These are phyloP conservation scores for Suhomyces taliae DNA, from an alignment of 1,139 yeast genomes.

Conservation along the genomic window DNA sequence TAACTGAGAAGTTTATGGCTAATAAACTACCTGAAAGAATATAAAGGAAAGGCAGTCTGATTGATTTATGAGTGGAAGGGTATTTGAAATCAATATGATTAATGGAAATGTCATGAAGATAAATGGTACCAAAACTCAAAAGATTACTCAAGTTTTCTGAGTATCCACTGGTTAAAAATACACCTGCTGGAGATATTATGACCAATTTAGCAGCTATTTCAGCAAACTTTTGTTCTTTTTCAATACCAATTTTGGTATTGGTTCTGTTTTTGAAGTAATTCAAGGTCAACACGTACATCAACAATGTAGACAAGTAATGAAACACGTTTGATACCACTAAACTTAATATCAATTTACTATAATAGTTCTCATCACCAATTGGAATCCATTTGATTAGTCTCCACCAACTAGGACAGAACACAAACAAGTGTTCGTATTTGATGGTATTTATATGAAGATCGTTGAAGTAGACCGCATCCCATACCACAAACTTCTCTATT, in stretches of 20 bases:
- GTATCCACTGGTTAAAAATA: constrained; percentile 73
- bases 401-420: constrained; percentile 83
- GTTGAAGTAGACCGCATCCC: constrained; percentile 86
- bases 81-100: constrained; percentile 16
- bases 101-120: constrained; percentile 44
- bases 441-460: constrained; percentile 53
- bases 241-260: constrained; percentile 5
- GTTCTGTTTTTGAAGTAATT: constrained; percentile 10
- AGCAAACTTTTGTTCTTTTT: constrained; percentile 3
- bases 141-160: constrained; percentile 75
- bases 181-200: constrained; percentile 74
- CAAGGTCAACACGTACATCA: constrained; percentile 53
- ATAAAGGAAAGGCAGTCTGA: constrained; percentile 25
- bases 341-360: constrained; percentile 44
- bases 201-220: constrained; percentile 7
- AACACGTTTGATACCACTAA: constrained; percentile 50
- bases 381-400: constrained; percentile 38
- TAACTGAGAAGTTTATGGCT: constrained; percentile 56
- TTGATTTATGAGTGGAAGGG: constrained; percentile 14
- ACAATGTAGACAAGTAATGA: constrained; percentile 51
- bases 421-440: constrained; percentile 83
- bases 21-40: constrained; percentile 59
- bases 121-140: constrained; percentile 61
- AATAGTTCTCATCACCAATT: constrained; percentile 31
- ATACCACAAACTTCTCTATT: constrained; percentile 57